A percentile compares a stretch with the other conserved stretches of the same genome.
Evolutionary conservation across 2,329 filamentous ascomycete species (phyloP).

Genomic region (Diaporthe citri): DNA sequence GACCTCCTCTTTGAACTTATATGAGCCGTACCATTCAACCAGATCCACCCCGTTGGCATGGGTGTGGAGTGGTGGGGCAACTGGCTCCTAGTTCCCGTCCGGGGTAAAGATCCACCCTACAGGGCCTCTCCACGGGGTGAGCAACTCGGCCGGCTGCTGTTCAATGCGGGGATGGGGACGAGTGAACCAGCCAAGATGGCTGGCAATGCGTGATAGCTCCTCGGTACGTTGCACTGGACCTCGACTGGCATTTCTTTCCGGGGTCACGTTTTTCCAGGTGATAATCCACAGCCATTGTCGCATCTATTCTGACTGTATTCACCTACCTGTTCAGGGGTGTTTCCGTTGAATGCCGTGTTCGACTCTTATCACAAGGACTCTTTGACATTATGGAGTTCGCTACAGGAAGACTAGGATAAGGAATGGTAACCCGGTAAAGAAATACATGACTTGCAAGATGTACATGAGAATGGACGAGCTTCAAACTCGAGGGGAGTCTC

Average conservation of each 20-base stretch:
- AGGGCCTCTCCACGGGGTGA: background rate
- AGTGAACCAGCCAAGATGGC: background rate
- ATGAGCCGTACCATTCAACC: background rate
- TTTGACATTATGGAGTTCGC: background rate
- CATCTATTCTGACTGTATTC: background rate
- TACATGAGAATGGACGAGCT: too few relatives aligned
- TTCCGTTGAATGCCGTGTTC: background rate
- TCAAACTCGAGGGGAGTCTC: too few relatives aligned
- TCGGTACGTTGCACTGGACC: background rate
- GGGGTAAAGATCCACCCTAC: slow-evolving; percentile 30
- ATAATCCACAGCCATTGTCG: background rate
- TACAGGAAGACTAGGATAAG: too few relatives aligned
- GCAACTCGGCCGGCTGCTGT: background rate
- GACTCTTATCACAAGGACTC: too few relatives aligned
- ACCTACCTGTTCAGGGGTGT: background rate
- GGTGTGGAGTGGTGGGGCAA: slow-evolving; percentile 22
- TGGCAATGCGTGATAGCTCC: background rate
- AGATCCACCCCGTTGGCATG: background rate
- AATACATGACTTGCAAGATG: too few relatives aligned
- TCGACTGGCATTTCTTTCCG: background rate
- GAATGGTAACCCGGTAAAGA: too few relatives aligned
- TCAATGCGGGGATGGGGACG: slow-evolving; percentile 13
- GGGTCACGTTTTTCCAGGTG: slow-evolving; percentile 1
- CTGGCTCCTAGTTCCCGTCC: slow-evolving; percentile 2
- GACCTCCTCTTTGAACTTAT: background rate